These are phyloP conservation scores for Eucalyptus paniculata DNA, from an alignment of 345 rosid genomes.

Conservation along the genomic window DNA sequence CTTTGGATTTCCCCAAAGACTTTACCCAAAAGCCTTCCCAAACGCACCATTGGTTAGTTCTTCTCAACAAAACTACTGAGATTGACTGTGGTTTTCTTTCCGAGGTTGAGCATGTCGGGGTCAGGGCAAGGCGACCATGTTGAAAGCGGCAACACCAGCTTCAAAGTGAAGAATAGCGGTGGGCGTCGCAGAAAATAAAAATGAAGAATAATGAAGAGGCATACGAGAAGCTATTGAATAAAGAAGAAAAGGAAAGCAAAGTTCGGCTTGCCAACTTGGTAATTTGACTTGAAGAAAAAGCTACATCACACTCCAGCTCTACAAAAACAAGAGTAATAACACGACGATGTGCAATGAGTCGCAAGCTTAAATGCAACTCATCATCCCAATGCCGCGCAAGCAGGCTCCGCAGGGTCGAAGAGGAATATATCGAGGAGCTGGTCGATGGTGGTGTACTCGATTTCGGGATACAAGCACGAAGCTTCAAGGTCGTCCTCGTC, in stretches of 20 bases:
- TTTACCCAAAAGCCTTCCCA: too few species aligned
- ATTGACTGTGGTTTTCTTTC: background rate
- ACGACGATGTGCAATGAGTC: too few species aligned
- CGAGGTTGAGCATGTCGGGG: background rate
- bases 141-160: background rate
- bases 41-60: background rate
- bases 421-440: too few species aligned
- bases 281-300: background rate
- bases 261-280: background rate
- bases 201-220: background rate
- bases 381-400: too few species aligned
- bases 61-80: background rate
- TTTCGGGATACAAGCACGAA: too few species aligned
- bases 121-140: background rate
- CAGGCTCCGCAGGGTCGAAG: too few species aligned
- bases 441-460: too few species aligned
- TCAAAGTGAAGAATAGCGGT: background rate
- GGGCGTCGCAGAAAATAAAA: background rate
- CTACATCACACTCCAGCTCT: background rate
- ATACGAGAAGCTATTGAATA: background rate
- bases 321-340: too few species aligned
- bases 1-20: too few species aligned
- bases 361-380: too few species aligned
- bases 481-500: too few species aligned
- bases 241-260: background rate